Conservation (phyloP, 805 yeast species). For the Vanderwaltozyma verrucispora region DNA sequence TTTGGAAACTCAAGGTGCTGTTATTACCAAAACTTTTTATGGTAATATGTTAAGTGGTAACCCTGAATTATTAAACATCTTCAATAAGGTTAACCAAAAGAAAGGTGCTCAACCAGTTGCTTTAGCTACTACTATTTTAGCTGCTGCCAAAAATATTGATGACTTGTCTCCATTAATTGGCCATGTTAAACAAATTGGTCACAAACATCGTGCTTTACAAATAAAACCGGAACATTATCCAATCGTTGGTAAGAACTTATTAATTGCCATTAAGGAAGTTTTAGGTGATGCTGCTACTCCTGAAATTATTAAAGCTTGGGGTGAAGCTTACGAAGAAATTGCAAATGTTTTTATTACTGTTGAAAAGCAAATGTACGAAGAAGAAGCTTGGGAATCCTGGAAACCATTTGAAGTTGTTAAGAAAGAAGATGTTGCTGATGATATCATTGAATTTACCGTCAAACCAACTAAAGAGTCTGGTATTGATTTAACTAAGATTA, state of each 20-base stretch:
- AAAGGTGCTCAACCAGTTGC: constrained; percentile 51
- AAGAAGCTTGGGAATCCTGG: constrained; percentile 52
- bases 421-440: constrained; percentile 34
- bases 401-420: constrained; percentile 38
- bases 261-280: constrained; percentile 42
- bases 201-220: constrained; percentile 57
- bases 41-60: constrained; percentile 41
- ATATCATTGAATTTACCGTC: constrained; percentile 44
- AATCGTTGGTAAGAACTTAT: constrained; percentile 49
- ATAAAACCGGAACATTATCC: constrained; percentile 56
- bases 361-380: constrained; percentile 39
- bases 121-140: constrained; percentile 49
- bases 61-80: constrained; percentile 48
- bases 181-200: constrained; percentile 49
- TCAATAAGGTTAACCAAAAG: constrained; percentile 49
- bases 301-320: constrained; percentile 54
- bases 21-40: constrained; percentile 46
- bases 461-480: constrained; percentile 35
- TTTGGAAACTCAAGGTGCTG: constrained; percentile 44
- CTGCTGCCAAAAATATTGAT: constrained; percentile 55
- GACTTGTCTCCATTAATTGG: constrained; percentile 42
- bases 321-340: constrained; percentile 50
- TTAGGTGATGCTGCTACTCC: constrained; percentile 53
- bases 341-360: constrained; percentile 50
- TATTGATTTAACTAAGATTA: constrained; percentile 12